A percentile compares a stretch with the other conserved stretches of the same genome.
Conservation (phyloP, 139 green algal genomes). For the Asterochloris erici region DNA sequence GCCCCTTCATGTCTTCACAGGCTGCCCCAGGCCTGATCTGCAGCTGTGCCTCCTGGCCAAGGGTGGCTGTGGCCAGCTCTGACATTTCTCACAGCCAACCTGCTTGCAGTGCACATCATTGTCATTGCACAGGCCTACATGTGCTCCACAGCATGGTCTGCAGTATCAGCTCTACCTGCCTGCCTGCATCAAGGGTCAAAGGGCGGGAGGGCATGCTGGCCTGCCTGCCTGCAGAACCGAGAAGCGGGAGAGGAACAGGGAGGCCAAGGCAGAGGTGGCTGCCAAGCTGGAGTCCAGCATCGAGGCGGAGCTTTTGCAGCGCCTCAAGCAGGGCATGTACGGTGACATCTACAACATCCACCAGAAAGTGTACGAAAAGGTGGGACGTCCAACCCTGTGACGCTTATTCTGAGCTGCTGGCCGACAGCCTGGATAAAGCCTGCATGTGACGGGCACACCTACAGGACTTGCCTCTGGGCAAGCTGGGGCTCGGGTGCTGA, state of each 20-base stretch:
- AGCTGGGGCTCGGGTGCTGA: no score
- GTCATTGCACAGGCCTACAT: background rate
- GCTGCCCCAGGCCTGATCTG: background rate
- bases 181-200: background rate
- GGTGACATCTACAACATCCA: conserved; percentile 99
- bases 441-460: no score
- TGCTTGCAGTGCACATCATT: background rate
- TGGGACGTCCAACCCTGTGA: conserved; percentile 1
- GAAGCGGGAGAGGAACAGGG: conserved; percentile 75
- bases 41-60: background rate
- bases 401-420: no score
- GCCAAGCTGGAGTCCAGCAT: conserved; percentile 87
- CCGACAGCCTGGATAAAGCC: no score
- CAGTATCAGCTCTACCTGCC: background rate
- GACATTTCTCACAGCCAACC: no score
- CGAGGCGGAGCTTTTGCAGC: conserved; percentile 89
- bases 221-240: conserved; percentile 31
- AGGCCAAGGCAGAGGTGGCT: conserved; percentile 90
- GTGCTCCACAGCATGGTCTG: no score
- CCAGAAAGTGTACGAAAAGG: conserved; percentile 85
- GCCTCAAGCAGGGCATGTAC: conserved; percentile 94
- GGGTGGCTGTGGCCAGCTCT: no score
- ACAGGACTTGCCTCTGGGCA: no score
- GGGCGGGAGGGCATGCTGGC: background rate
- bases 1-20: background rate